Percentiles rank a stretch among this genome's conserved stretches.
Conservation (phyloP, 192 early-diverging fungal genomes). For the Coemansia aciculifera region DNA sequence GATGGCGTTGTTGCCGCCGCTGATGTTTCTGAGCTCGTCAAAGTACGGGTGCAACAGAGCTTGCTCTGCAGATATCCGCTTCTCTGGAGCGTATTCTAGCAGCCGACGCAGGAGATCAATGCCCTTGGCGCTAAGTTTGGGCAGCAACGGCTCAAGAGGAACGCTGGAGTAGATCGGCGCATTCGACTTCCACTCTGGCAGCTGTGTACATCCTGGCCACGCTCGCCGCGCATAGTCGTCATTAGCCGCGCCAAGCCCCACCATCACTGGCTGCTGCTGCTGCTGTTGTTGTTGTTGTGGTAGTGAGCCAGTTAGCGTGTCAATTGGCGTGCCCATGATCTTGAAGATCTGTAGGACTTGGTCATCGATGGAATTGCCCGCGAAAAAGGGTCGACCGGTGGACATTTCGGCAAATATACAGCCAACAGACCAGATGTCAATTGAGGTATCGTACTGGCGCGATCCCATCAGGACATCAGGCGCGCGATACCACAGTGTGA, state of each 20-base stretch:
- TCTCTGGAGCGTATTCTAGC: slow-evolving; percentile 76
- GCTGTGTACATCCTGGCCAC: slow-evolving; percentile 83
- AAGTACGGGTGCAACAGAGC: slow-evolving; percentile 62
- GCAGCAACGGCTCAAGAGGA: slow-evolving; percentile 71
- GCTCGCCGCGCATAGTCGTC: slow-evolving; percentile 27
- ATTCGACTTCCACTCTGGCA: slow-evolving; percentile 85
- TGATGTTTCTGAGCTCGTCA: slow-evolving; percentile 47
- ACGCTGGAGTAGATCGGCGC: slow-evolving; percentile 74
- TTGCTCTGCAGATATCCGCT: slow-evolving; percentile 75
- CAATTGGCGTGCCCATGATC: slow-evolving; percentile 76
- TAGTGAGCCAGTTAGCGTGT: not conserved
- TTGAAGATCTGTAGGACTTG: slow-evolving; percentile 92
- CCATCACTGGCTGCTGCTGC: not conserved
- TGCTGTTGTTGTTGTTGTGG: not conserved
- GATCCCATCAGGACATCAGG: slow-evolving; percentile 89
- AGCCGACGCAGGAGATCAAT: slow-evolving; percentile 80
- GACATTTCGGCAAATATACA: slow-evolving; percentile 92
- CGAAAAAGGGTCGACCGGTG: slow-evolving; percentile 86
- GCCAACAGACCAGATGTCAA: slow-evolving; percentile 86
- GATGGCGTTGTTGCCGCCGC: slow-evolving; percentile 12
- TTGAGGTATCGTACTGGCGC: slow-evolving; percentile 82
- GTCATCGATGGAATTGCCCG: slow-evolving; percentile 84
- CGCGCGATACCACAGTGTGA: slow-evolving; percentile 86
- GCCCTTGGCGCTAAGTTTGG: slow-evolving; percentile 81
- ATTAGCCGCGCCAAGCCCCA: not conserved